phyloP scores from a whole-genome alignment of 106 monocot genomes.

The Dendrobium nobile region DNA sequence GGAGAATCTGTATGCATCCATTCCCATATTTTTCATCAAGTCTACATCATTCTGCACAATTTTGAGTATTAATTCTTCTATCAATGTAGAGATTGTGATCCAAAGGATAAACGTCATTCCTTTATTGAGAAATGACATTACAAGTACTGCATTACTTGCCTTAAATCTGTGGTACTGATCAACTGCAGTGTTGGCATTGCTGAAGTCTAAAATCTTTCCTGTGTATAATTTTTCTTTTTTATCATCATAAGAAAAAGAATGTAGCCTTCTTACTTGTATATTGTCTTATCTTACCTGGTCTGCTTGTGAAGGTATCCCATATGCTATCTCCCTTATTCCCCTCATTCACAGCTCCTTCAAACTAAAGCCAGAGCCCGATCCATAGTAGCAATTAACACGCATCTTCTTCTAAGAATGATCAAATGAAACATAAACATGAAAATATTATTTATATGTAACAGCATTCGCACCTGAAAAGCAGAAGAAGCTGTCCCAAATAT shows the following conservation, averaged over 20 bases:
- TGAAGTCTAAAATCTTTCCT: constrained; percentile 72
- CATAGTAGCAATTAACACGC: not conserved
- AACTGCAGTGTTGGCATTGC: constrained; percentile 72
- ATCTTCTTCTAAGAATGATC: not conserved
- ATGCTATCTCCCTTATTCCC: constrained; percentile 53
- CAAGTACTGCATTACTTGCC: constrained; percentile 20
- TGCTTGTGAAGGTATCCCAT: constrained; percentile 64
- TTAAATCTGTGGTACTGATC: constrained; percentile 80
- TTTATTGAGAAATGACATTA: too few relatives aligned
- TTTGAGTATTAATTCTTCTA: not conserved
- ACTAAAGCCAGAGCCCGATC: constrained; percentile 18
- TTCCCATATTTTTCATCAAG: constrained; percentile 56
- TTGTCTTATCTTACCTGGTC: constrained; percentile 26
- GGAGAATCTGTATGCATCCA: constrained; percentile 72
- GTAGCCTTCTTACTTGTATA: not conserved
- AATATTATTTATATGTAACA: not conserved
- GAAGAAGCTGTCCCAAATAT: constrained; percentile 75
- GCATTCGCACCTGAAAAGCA: constrained; percentile 42
- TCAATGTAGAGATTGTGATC: too few relatives aligned
- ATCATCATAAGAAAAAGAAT: not conserved
- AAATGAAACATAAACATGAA: not conserved
- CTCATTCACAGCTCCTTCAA: constrained; percentile 71
- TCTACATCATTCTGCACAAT: constrained; percentile 41
- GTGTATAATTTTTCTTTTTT: not conserved
- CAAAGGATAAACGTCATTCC: too few relatives aligned